Percentiles rank a stretch among this genome's conserved stretches.
phyloP scores from a whole-genome alignment of 495 filamentous ascomycete genomes.

The Lasiosphaeris hirsuta region DNA sequence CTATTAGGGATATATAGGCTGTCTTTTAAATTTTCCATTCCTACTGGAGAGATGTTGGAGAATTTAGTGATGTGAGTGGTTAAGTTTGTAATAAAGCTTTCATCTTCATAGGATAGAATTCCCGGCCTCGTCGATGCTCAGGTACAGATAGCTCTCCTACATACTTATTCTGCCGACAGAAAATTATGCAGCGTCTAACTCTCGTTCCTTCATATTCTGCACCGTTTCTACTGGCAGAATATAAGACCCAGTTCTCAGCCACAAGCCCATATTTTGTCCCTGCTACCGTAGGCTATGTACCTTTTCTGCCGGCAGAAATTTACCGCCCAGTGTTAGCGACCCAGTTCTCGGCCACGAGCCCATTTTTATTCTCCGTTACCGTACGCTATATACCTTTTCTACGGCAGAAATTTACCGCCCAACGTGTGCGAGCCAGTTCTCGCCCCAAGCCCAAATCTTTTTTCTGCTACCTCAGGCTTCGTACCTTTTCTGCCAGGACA shows the following conservation, averaged over 20 bases:
- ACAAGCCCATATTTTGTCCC: neutral
- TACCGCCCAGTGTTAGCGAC: neutral
- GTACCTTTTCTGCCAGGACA: too few relatives aligned
- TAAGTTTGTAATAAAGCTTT: neutral
- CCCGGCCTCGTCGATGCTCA: neutral
- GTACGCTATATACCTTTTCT: neutral
- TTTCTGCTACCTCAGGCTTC: too few relatives aligned
- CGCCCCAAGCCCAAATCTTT: neutral
- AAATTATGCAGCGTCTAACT: too few relatives aligned
- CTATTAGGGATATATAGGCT: constrained; percentile 1
- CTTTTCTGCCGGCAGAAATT: neutral
- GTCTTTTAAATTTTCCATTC: neutral
- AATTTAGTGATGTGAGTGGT: neutral
- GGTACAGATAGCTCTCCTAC: too few relatives aligned
- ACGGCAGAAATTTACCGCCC: neutral
- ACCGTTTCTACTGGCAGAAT: neutral
- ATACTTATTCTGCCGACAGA: neutral
- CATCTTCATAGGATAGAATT: neutral
- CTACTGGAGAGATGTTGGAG: neutral
- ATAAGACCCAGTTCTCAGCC: neutral
- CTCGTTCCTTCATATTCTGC: neutral
- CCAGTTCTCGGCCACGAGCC: neutral
- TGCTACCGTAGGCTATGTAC: neutral
- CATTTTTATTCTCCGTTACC: neutral
- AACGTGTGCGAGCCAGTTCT: neutral